Base-by-base conservation (phyloP, 495 filamentous ascomycete species). In the Echria macrotheca region DNA sequence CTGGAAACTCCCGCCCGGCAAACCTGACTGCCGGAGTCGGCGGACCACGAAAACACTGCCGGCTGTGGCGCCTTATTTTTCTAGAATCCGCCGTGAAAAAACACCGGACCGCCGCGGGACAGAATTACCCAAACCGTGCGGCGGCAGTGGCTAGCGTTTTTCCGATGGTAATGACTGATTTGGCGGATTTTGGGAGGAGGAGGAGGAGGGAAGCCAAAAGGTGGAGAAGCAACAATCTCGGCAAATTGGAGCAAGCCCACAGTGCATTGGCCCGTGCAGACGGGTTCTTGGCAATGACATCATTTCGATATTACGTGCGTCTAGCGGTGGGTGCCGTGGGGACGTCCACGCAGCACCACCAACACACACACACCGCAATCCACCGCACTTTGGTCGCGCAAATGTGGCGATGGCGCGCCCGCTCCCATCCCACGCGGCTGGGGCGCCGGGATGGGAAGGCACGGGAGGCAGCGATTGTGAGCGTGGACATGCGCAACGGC, bases 211-310 rank as follows among this genome's bases (percentile, higher is more conserved):
- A 5, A 17, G 17, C 7, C 38, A n/a, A n/a, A n/a, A n/a, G n/a
- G n/a, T n/a, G n/a, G n/a, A 41, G 12, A 31, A 5, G 15, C 38
- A 24, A 15, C 38, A 41, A 41, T 41, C 43, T 45, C 43, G 26
- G 28, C 43, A 32, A 46, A 46, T 41, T 41, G 38, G 17, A 11
- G 11, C 4, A 15, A 24, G 15, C n/a, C n/a, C n/a, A n/a, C n/a
- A n/a, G n/a, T n/a, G n/a, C n/a, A 21, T 22, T 41, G 38, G 18
- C 38, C 38, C 7, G 17, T 17, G 15, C 15, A 4, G 6, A 21
- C 21, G 19, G 19, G 4, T 17, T 10, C 44, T 46, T 46, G 44
- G 44, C 44, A 44, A 46, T 46, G 44, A 46, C 44, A 46, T 46
- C 44, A 46, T 46, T 9, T 9, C 24, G n/a, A 24, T 46, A 46